phyloP scores from a whole-genome alignment of 2,329 filamentous ascomycete species.

The Hypoxylon sp. region DNA sequence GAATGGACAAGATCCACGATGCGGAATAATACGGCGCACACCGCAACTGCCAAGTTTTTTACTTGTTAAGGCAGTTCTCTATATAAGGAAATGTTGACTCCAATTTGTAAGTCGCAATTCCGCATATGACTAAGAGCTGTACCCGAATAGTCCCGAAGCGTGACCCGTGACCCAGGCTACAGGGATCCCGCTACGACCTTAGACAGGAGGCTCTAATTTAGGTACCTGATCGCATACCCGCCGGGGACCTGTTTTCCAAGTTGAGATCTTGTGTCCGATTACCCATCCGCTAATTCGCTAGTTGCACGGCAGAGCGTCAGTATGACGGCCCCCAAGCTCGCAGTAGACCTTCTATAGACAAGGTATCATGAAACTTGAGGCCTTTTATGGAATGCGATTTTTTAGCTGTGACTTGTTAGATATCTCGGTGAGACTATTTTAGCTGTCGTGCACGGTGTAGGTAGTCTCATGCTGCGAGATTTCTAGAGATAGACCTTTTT shows the following conservation, averaged over 20 bases:
- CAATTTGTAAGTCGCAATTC: conserved; percentile 18
- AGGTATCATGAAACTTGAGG: conserved; percentile 21
- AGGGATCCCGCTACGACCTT: conserved; percentile 9
- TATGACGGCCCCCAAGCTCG: not conserved
- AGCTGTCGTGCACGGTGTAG: not conserved
- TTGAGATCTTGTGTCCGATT: conserved; percentile 6
- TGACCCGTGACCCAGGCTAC: conserved; percentile 27
- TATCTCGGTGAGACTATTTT: conserved; percentile 1
- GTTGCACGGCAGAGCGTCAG: not conserved
- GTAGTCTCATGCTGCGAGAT: not conserved
- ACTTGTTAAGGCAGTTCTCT: not conserved
- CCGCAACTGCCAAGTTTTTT: not conserved
- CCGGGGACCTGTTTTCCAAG: conserved; percentile 8
- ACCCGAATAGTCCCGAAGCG: conserved; percentile 29
- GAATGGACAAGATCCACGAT: not conserved
- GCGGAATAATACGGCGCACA: conserved; percentile 16
- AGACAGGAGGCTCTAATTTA: conserved; percentile 9
- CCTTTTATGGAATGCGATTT: conserved; percentile 28
- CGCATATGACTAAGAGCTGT: conserved; percentile 25
- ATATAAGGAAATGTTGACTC: conserved; percentile 12
- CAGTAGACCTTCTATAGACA: conserved; percentile 4
- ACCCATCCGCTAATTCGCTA: conserved; percentile 13
- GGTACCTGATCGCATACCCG: conserved; percentile 4
- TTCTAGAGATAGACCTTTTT: not conserved
- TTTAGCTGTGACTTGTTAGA: conserved; percentile 18